Evolutionary conservation across 257 asterid genomes (phyloP).

Genomic region (Thymus mandschuricus): DNA sequence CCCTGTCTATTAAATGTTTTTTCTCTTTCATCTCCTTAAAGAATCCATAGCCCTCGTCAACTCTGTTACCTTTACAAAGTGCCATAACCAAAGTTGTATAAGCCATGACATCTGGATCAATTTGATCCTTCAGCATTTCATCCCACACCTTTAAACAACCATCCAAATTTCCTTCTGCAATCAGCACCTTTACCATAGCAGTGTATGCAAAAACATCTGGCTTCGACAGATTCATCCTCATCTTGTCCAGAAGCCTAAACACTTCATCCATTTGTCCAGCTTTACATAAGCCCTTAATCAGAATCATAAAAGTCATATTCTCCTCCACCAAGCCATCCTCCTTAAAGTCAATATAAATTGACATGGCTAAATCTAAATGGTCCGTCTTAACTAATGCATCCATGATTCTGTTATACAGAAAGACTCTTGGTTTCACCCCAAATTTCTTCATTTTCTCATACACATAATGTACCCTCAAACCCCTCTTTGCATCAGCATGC

Average conservation of each 20-base stretch:
- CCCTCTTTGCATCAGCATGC: constrained; percentile 90
- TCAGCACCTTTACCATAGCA: constrained; percentile 79
- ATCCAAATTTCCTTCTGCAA: constrained; percentile 70
- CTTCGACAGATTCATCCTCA: constrained; percentile 80
- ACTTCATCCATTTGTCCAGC: constrained; percentile 65
- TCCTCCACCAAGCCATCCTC: constrained; percentile 78
- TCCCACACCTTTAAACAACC: constrained; percentile 85
- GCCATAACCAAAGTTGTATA: constrained; percentile 78
- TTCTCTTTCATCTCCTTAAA: constrained; percentile 87
- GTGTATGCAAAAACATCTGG: constrained; percentile 99
- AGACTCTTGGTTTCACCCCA: constrained; percentile 86
- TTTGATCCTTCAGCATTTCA: constrained; percentile 72
- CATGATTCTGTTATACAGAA: constrained; percentile 80
- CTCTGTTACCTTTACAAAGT: constrained; percentile 58
- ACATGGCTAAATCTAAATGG: constrained; percentile 80
- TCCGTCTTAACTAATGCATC: constrained; percentile 87
- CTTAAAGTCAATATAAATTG: constrained; percentile 81
- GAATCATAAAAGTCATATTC: constrained; percentile 74
- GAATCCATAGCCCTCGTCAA: constrained; percentile 64
- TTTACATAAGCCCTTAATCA: constrained; percentile 88
- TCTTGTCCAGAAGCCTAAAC: constrained; percentile 61
- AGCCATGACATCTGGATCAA: constrained; percentile 92
- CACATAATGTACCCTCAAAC: constrained; percentile 86
- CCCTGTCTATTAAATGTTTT: constrained; percentile 75
- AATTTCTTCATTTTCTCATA: constrained; percentile 94